Base-by-base conservation (phyloP, 2,329 filamentous ascomycete genomes). In the Hymenoscyphus repandus region DNA sequence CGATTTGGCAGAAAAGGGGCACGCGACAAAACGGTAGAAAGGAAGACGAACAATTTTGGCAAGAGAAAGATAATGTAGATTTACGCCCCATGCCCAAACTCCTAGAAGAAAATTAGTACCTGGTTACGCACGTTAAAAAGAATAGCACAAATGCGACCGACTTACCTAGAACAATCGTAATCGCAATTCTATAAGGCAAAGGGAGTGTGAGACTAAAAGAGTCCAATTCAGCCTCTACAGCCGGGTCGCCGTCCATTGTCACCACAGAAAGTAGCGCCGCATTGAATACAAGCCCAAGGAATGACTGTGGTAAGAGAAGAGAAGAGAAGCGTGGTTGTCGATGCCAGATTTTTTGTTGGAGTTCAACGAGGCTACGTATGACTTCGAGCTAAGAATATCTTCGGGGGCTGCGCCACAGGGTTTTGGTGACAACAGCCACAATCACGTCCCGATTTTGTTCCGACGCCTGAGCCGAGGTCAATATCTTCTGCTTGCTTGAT, bases 41-140 rank as follows among this genome's bases (percentile, higher is more conserved):
- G 38, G 38, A 27, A 36, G 42, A 67, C 75, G 54, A 69, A 83
- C 80, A 72, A 99, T 95, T 66, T 87, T 87, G 64, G 83, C 75
- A 52, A 82, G 71, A 63, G 85, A 78, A 53, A 97, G 83, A 71
- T 89, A 91, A 67, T 96, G 90, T 37, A 97, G 81, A 72, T 96
- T 97, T 61, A 87, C 70, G 58, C 86, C 90, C 90, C 92, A 99
- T 67, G 89, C 90, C 92, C 92, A 97, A 64, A 95, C 85, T 61
- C 89, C 90, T 95, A 59, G 54, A 51, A 43, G 36, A 17, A 41
- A 13, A 50, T 62, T 43, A 61, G 53, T 45, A 41, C 37, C 38
- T 46, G 7, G 47, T 45, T 49, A 6, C 5, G 18, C 10, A 12
- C 10, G n/a, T n/a, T n/a, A 15, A 20, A 46, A 27, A 15, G 18